Evolutionary conservation across 495 filamentous ascomycete genomes (phyloP).

Genomic region (Amphirosellinia nigrospora): DNA sequence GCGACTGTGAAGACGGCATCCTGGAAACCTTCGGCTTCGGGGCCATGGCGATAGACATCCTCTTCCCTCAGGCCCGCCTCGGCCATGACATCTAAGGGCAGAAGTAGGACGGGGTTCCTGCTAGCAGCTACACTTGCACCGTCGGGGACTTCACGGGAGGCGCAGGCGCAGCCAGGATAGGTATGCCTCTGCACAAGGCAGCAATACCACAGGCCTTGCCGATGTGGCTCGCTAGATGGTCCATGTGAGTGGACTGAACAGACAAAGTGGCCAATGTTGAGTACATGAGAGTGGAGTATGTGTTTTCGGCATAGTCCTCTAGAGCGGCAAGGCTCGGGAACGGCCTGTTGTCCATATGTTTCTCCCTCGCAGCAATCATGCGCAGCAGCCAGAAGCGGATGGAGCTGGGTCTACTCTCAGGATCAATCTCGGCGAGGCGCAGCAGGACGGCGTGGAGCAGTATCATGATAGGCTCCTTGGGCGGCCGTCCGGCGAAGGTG

Average conservation of each 20-base stretch:
- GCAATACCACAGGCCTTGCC: conserved; percentile 91
- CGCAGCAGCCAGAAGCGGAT: conserved; percentile 83
- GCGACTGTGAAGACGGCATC: conserved; percentile 93
- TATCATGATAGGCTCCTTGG: conserved; percentile 89
- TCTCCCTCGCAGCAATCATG: conserved; percentile 78
- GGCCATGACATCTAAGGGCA: conserved; percentile 92
- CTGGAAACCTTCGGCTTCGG: conserved; percentile 74
- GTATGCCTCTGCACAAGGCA: conserved; percentile 81
- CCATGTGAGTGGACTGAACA: conserved; percentile 78
- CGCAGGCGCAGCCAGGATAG: conserved; percentile 79
- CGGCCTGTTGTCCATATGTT: conserved; percentile 82
- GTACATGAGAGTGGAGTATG: conserved; percentile 93
- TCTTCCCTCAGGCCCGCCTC: conserved; percentile 80
- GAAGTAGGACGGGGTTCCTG: conserved; percentile 54
- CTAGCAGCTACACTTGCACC: conserved; percentile 45
- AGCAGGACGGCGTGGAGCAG: conserved; percentile 74
- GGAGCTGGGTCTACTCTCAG: conserved; percentile 59
- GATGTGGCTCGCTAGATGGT: conserved; percentile 92
- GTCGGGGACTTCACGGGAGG: conserved; percentile 55
- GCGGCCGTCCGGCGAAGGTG: conserved; percentile 72
- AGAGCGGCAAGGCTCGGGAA: conserved; percentile 74
- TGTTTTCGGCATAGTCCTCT: conserved; percentile 90
- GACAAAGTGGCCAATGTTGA: conserved; percentile 79
- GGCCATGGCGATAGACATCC: conserved; percentile 81
- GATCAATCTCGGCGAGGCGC: conserved; percentile 58